Evolutionary conservation across 2,329 filamentous ascomycete genomes (phyloP), one percentile per base, ranked within the genome.

Genomic region (Scytalidium lignicola): DNA sequence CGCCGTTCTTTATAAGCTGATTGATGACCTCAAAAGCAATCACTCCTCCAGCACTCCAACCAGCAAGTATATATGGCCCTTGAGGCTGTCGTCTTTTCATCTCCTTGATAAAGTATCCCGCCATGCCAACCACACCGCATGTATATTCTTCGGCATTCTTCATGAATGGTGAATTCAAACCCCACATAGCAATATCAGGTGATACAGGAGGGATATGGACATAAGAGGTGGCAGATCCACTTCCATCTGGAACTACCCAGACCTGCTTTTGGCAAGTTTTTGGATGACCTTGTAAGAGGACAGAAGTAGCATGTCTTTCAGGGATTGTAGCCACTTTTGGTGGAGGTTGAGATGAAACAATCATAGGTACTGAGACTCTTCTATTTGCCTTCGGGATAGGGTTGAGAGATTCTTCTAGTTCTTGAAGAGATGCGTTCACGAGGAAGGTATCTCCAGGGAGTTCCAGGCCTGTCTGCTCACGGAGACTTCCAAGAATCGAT

Each of bases 21-120:
- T 76, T 76, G 15, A 81, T 76, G 9, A 82, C 81, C 57, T 86
- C 82, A 59, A 80, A 88, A 40, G 85, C 84, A 51, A 84, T 82
- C 43, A 88, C 83, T 29, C 86, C 86, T 22, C 86, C 87, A 1
- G 85, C 86, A 17, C 82, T 87, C 86, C 86, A 90, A 20, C 87
- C 87, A 15, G 81, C 78, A 1, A 90, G 67, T 44, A 76, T 75
- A 66, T 88, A 88, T 0, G 84, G 82, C 0, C 86, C 86, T 20
- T 71, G 61, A 3, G 85, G 81, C 66, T 90, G 85, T 44, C 85
- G 83, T 4, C 81, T 78, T 66, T 82, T 83, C 66, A 90, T 86
- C 67, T 89, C 85, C 4, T 74, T 70, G 37, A 87, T 77, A 66
- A 84, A 87, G 62, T 83, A 77, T 55, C 74, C 67, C 4, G 82